Evolutionary conservation across 176 grass and related monocot genomes (phyloP).

Genomic region (Triticum monococcum): DNA sequence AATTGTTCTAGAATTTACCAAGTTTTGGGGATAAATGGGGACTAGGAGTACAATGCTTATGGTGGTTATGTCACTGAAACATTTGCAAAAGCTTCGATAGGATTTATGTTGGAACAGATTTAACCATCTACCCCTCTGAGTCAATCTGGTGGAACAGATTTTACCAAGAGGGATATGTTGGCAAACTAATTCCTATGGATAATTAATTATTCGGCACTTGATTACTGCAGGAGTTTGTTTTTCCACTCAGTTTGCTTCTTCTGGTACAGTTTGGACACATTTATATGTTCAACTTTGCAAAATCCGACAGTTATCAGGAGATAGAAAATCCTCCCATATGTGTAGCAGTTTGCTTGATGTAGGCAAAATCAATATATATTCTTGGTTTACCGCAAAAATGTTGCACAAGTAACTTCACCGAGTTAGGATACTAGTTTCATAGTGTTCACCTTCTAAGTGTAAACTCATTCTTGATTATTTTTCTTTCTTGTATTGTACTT

Average conservation of each 20-base stretch:
- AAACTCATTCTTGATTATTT: not conserved
- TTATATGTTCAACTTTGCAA: not conserved
- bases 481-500: not conserved
- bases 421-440: not conserved
- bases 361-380: not conserved
- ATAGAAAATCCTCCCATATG: not conserved
- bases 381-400: not conserved
- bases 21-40: not conserved
- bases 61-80: not conserved
- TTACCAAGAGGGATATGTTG: not conserved
- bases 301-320: not conserved
- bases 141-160: constrained; percentile 2
- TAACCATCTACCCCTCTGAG: not conserved
- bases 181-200: not conserved
- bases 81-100: not conserved
- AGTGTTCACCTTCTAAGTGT: not conserved
- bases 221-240: not conserved
- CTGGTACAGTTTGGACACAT: not conserved
- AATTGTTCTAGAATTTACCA: not conserved
- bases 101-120: not conserved
- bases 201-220: not conserved
- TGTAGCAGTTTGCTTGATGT: constrained; percentile 1
- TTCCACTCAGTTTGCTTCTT: not conserved
- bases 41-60: not conserved
- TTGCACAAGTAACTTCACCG: not conserved